phyloP scores from a whole-genome alignment of 2,329 filamentous ascomycete species.

The Trichophyton rubrum region DNA sequence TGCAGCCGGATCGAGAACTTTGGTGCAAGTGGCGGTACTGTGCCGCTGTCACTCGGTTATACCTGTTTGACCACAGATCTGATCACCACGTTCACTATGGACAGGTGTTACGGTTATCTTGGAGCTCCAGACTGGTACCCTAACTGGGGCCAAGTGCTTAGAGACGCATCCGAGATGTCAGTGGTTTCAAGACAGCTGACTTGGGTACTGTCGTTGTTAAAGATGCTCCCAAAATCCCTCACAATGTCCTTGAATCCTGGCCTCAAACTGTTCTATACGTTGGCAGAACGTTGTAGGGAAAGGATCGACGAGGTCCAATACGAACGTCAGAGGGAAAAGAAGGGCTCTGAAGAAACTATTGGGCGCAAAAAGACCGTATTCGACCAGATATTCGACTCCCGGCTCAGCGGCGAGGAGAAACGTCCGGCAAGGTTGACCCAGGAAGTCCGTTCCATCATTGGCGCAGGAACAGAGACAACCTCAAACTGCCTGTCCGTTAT shows the following conservation, averaged over 20 bases:
- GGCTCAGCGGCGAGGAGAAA: constrained; percentile 28
- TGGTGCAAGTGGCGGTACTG: neutral
- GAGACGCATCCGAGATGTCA: constrained; percentile 9
- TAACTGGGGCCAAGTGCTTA: constrained; percentile 19
- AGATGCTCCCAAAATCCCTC: constrained; percentile 4
- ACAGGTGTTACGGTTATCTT: constrained; percentile 21
- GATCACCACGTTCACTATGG: constrained; percentile 34
- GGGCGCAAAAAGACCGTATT: constrained; percentile 19
- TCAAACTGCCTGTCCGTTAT: constrained; percentile 18
- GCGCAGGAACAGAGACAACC: constrained; percentile 27
- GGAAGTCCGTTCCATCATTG: constrained; percentile 22
- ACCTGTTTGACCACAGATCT: constrained; percentile 30
- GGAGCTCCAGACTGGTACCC: constrained; percentile 20
- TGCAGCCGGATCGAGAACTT: constrained; percentile 11
- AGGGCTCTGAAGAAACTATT: neutral
- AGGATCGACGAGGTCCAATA: constrained; percentile 7
- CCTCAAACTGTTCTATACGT: constrained; percentile 9
- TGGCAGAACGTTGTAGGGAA: constrained; percentile 5
- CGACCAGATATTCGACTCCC: constrained; percentile 21
- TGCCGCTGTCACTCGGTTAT: constrained; percentile 14
- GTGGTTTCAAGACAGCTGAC: constrained; percentile 9
- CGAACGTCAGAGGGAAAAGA: neutral
- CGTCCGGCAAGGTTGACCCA: constrained; percentile 21
- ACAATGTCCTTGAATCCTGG: constrained; percentile 10
- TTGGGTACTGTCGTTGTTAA: constrained; percentile 9